Conservation (phyloP, 1,284 basidiomycete species). For the Marasmius sp. region DNA sequence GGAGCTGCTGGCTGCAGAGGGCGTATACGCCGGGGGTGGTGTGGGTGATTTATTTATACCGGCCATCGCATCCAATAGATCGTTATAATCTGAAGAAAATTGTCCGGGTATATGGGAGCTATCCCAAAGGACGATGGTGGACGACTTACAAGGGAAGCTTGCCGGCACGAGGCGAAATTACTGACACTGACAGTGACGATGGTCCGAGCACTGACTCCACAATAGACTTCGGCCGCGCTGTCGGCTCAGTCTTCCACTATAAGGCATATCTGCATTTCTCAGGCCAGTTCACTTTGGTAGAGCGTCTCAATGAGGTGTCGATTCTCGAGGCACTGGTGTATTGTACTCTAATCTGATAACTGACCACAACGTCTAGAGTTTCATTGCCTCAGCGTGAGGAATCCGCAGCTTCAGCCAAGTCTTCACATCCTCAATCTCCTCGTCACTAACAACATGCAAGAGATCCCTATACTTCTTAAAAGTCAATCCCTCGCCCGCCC, state of each 20-base stretch:
- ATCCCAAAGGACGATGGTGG: no score
- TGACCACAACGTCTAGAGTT: no score
- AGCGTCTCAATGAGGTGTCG: no score
- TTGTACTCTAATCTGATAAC: no score
- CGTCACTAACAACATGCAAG: constrained; percentile 13
- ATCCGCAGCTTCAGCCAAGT: constrained; percentile 6
- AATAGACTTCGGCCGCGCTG: no score
- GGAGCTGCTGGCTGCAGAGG: not conserved
- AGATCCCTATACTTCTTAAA: constrained; percentile 14
- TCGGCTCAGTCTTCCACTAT: no score
- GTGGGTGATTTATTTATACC: not conserved
- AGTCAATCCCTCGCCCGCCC: constrained; percentile 5
- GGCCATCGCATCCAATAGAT: not conserved
- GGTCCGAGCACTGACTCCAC: not conserved
- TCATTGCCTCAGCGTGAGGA: no score
- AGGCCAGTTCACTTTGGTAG: no score
- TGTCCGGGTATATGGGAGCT: no score
- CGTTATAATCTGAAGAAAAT: not conserved
- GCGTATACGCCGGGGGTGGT: not conserved
- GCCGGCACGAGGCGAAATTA: not conserved
- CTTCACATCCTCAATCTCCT: constrained; percentile 14
- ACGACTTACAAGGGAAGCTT: not conserved
- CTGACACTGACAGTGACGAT: not conserved
- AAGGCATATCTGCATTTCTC: no score
- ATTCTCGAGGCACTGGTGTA: no score